phyloP scores from a whole-genome alignment of 805 yeast genomes.

The Sugiyamaella smithiae region DNA sequence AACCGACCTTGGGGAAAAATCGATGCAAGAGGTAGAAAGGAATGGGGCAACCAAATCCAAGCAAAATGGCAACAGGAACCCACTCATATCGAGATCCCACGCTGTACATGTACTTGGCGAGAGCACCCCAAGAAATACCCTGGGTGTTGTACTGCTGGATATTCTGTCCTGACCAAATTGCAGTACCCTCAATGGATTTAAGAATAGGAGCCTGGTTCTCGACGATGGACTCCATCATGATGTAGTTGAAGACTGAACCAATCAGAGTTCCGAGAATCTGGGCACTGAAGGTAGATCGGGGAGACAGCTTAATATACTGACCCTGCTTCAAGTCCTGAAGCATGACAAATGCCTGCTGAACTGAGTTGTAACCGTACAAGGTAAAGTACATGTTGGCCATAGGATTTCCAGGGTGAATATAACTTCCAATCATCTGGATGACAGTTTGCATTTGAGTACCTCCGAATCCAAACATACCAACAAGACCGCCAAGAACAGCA shows the following conservation, averaged over 20 bases:
- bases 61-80: conserved; percentile 32
- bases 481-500: conserved; percentile 50
- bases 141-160: conserved; percentile 39
- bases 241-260: conserved; percentile 29
- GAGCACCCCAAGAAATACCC: conserved; percentile 38
- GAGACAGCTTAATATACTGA: conserved; percentile 59
- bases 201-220: conserved; percentile 31
- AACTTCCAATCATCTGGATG: conserved; percentile 56
- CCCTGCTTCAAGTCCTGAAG: conserved; percentile 53
- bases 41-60: conserved; percentile 32
- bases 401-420: conserved; percentile 56
- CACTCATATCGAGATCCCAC: conserved; percentile 33
- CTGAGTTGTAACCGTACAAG: conserved; percentile 56
- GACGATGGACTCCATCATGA: conserved; percentile 34
- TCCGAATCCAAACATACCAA: conserved; percentile 48
- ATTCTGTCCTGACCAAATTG: conserved; percentile 38
- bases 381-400: conserved; percentile 51
- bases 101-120: conserved; percentile 35
- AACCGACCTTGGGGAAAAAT: conserved; percentile 33
- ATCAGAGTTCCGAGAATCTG: conserved; percentile 36
- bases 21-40: conserved; percentile 34
- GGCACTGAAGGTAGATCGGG: conserved; percentile 53
- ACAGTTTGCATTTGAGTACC: conserved; percentile 44
- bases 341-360: conserved; percentile 60
- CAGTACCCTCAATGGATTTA: conserved; percentile 32